Conservation (phyloP, 805 yeast species). For the Candida awuae region DNA sequence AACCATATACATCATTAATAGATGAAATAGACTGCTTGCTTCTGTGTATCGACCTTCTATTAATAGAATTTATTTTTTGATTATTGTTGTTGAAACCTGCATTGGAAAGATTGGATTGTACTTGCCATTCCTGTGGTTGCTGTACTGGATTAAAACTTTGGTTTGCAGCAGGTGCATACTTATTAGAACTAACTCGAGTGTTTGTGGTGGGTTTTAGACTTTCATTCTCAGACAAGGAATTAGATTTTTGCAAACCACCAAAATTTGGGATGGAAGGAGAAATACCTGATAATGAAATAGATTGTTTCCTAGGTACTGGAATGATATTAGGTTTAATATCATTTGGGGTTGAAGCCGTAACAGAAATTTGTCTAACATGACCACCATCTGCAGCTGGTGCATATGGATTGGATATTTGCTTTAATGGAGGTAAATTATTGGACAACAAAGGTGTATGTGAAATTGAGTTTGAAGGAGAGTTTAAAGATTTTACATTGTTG, state of each 20-base stretch:
- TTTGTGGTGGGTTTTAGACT: neutral
- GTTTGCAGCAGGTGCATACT: neutral
- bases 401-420: slow-evolving; percentile 23
- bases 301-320: slow-evolving; percentile 24
- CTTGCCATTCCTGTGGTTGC: slow-evolving; percentile 3
- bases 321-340: slow-evolving; percentile 23
- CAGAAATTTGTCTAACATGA: slow-evolving; percentile 23
- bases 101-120: neutral
- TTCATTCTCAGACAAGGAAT: neutral
- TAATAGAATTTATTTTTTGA: neutral
- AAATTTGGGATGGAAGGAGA: neutral
- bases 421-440: neutral
- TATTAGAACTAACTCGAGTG: neutral
- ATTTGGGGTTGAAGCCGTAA: slow-evolving; percentile 13
- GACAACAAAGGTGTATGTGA: neutral
- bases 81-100: neutral
- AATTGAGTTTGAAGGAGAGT: too few relatives aligned
- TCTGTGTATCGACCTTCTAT: neutral
- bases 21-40: slow-evolving; percentile 11
- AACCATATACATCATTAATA: slow-evolving; percentile 15
- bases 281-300: slow-evolving; percentile 5
- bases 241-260: neutral
- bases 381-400: slow-evolving; percentile 28
- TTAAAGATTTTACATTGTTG: too few relatives aligned
- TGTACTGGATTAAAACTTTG: neutral